These are phyloP conservation scores for Talaromyces sp. DNA, from an alignment of 2,329 filamentous ascomycete genomes.

Conservation along the genomic window DNA sequence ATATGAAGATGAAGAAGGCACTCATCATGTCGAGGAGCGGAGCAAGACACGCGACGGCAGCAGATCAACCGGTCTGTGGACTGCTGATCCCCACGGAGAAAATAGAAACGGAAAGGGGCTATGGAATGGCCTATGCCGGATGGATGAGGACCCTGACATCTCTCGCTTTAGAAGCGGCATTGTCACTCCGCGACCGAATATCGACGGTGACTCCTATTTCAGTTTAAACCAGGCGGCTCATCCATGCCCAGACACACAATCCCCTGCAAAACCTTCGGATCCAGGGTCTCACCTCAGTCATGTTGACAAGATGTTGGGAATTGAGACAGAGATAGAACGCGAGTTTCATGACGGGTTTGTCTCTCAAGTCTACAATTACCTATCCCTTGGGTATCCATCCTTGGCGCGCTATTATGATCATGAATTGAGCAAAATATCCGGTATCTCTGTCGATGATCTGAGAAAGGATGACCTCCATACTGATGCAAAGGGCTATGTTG, in stretches of 20 bases:
- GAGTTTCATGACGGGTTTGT: constrained; percentile 83
- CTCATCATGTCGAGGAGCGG: neutral
- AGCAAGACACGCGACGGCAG: constrained; percentile 45
- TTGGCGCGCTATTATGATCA: constrained; percentile 77
- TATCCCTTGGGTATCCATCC: constrained; percentile 85
- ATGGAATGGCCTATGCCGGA: constrained; percentile 38
- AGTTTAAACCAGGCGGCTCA: constrained; percentile 16
- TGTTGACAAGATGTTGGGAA: constrained; percentile 23
- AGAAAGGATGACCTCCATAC: constrained; percentile 63
- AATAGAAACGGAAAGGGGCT: constrained; percentile 32
- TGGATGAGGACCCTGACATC: constrained; percentile 10
- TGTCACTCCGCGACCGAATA: constrained; percentile 20
- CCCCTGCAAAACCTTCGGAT: constrained; percentile 10
- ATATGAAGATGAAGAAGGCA: constrained; percentile 51
- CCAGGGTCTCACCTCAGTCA: neutral
- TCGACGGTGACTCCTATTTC: constrained; percentile 10
- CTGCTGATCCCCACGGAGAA: constrained; percentile 57
- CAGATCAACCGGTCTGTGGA: constrained; percentile 64
- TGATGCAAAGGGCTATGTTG: constrained; percentile 68
- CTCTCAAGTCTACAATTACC: constrained; percentile 95
- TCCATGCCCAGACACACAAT: constrained; percentile 13
- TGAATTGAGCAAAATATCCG: constrained; percentile 76
- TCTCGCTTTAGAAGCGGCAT: constrained; percentile 17
- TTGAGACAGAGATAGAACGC: constrained; percentile 44
- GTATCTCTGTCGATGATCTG: constrained; percentile 63